Conservation (phyloP, 345 rosid species). For the Citrus unshiu region DNA sequence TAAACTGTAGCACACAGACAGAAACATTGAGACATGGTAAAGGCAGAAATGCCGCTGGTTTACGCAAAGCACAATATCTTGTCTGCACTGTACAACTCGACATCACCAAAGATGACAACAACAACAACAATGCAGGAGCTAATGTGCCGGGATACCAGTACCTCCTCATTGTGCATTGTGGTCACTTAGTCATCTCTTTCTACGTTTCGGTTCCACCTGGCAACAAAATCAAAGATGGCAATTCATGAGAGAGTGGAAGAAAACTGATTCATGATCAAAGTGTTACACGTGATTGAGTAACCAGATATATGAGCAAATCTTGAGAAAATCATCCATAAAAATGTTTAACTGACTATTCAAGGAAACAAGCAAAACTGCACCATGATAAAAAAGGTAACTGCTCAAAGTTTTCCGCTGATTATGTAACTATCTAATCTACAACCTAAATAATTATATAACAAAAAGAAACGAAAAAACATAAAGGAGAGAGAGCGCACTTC, state of each 20-base stretch:
- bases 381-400: background rate
- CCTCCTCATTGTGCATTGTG: conserved; percentile 11
- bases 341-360: background rate
- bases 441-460: background rate
- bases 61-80: conserved; percentile 30
- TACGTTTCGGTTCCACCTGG: conserved; percentile 70
- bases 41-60: conserved; percentile 15
- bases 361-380: background rate
- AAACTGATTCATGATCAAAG: background rate
- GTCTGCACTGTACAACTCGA: conserved; percentile 44
- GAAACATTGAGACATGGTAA: conserved; percentile 1
- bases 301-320: background rate
- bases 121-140: conserved; percentile 17
- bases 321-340: background rate
- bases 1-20: conserved; percentile 21
- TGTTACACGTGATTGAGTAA: background rate
- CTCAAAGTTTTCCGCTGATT: background rate
- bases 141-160: conserved; percentile 30
- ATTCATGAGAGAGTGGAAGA: background rate
- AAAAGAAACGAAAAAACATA: background rate
- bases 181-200: conserved; percentile 45
- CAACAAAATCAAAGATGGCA: background rate
- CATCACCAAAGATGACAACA: conserved; percentile 7
- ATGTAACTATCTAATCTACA: background rate
- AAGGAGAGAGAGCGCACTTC: background rate